Conservation (phyloP, 2,329 filamentous ascomycete genomes). For the Moelleriella libera region DNA sequence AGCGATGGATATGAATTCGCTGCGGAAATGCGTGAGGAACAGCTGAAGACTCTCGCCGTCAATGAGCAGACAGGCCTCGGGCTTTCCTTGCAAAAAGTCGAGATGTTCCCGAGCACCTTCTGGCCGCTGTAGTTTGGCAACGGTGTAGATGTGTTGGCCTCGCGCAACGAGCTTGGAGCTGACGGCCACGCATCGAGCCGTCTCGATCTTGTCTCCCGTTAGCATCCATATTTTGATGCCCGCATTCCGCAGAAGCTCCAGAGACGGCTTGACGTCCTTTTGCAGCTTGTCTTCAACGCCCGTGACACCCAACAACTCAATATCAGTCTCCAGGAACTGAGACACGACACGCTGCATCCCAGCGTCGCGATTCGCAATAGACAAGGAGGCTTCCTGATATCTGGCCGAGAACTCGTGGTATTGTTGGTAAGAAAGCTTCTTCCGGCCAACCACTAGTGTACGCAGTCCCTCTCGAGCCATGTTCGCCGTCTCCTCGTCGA, state of each 20-base stretch:
- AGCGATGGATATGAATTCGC: conserved; percentile 77
- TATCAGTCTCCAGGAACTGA: conserved; percentile 69
- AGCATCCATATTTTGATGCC: conserved; percentile 99
- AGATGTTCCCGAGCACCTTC: conserved; percentile 78
- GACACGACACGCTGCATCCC: conserved; percentile 70
- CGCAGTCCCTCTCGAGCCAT: conserved; percentile 95
- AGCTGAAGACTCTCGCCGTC: conserved; percentile 83
- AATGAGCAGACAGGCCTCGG: conserved; percentile 77
- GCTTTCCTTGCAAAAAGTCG: conserved; percentile 77
- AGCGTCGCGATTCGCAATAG: conserved; percentile 65
- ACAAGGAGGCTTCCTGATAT: conserved; percentile 68
- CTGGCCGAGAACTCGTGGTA: conserved; percentile 67
- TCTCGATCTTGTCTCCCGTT: conserved; percentile 97
- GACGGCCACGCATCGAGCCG: conserved; percentile 87
- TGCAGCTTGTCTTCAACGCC: conserved; percentile 97
- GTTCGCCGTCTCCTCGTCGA: conserved; percentile 97
- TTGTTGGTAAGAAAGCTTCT: conserved; percentile 62
- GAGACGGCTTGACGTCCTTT: conserved; percentile 83
- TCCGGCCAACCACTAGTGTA: conserved; percentile 89
- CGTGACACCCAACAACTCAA: conserved; percentile 92
- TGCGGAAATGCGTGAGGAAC: conserved; percentile 68
- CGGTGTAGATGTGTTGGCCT: conserved; percentile 91
- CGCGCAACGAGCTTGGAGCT: conserved; percentile 86
- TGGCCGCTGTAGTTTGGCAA: conserved; percentile 72
- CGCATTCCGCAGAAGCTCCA: conserved; percentile 89